Conservation (phyloP, 345 rosid species). For the Lenwebbia sp. region DNA sequence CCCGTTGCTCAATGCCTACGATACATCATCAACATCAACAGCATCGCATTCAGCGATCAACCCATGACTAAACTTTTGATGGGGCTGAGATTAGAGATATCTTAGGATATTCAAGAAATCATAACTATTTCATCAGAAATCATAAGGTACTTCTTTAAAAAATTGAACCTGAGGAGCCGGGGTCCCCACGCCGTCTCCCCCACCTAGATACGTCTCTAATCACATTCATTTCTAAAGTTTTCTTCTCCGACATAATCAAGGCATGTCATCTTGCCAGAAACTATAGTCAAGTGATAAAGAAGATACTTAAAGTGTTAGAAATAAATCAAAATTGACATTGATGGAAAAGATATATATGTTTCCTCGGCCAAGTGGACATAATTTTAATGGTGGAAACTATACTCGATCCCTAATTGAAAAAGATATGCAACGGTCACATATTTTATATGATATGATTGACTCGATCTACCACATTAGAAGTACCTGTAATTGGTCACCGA, state of each 20-base stretch:
- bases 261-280: neutral
- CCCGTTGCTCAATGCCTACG: constrained; percentile 79
- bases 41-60: neutral
- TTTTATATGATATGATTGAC: neutral
- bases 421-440: neutral
- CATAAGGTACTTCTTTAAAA: neutral
- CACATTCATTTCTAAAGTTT: neutral
- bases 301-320: neutral
- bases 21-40: neutral
- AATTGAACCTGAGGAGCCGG: neutral
- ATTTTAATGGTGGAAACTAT: neutral
- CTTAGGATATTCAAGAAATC: neutral
- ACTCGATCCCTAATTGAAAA: neutral
- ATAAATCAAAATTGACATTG: neutral
- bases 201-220: neutral
- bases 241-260: neutral
- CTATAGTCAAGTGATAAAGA: neutral
- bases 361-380: neutral
- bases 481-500: constrained; percentile 90
- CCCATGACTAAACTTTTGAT: no score
- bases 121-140: neutral
- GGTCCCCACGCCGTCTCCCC: neutral
- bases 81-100: neutral
- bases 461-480: neutral
- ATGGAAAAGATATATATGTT: neutral